Evolutionary conservation across 2,329 filamentous ascomycete species (phyloP).

Genomic region (Cyclaneusma minus): DNA sequence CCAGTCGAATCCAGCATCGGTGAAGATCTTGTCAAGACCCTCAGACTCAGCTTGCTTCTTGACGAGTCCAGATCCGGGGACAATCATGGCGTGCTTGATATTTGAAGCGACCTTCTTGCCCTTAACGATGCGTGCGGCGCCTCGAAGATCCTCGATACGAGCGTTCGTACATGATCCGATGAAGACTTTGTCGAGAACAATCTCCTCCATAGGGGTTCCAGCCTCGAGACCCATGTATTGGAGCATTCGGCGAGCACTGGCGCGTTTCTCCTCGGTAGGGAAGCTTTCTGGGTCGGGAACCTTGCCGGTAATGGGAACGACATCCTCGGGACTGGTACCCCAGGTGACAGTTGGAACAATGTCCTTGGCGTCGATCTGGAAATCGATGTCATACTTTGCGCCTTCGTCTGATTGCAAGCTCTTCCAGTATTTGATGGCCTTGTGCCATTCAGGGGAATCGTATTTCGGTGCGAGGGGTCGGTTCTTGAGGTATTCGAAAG

Average conservation of each 20-base stretch:
- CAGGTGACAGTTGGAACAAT: constrained; percentile 89
- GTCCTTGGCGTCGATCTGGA: constrained; percentile 83
- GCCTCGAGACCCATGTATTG: constrained; percentile 92
- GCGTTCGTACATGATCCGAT: constrained; percentile 98
- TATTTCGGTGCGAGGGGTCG: constrained; percentile 75
- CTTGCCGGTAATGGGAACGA: constrained; percentile 82
- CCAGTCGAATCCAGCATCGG: constrained; percentile 91
- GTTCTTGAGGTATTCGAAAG: constrained; percentile 90
- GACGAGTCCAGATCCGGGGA: constrained; percentile 87
- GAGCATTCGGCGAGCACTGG: constrained; percentile 63
- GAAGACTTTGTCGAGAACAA: constrained; percentile 87
- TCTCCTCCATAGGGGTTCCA: constrained; percentile 83
- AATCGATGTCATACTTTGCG: constrained; percentile 78
- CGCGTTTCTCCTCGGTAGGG: constrained; percentile 62
- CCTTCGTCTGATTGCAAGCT: constrained; percentile 72
- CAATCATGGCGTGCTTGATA: constrained; percentile 88
- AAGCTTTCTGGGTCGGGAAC: constrained; percentile 88
- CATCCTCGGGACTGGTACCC: constrained; percentile 94
- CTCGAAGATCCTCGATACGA: constrained; percentile 85
- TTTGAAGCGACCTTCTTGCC: constrained; percentile 78
- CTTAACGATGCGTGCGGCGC: constrained; percentile 72
- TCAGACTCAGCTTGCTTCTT: constrained; percentile 85
- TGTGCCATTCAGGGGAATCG: constrained; percentile 79
- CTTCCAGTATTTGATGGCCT: constrained; percentile 77
- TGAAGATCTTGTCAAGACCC: constrained; percentile 85